phyloP scores from a whole-genome alignment of 495 filamentous ascomycete genomes.

The Hypoxylon trugodes region DNA sequence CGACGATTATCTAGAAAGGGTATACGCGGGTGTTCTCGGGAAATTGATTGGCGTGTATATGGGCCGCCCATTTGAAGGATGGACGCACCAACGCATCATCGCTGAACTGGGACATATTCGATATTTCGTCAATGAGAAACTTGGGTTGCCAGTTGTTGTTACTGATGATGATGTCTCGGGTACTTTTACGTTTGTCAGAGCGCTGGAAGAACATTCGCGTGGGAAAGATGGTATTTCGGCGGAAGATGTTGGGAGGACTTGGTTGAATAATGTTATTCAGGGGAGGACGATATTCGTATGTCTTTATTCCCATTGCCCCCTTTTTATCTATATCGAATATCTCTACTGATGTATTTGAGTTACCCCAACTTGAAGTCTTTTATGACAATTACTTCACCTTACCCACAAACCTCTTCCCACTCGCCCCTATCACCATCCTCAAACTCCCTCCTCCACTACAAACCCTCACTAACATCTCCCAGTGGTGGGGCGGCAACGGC shows the following conservation, averaged over 20 bases:
- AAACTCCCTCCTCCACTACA: no score
- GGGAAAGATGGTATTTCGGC: slow-evolving; percentile 1
- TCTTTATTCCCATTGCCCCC: not conserved
- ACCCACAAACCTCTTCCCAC: no score
- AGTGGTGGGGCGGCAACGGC: slow-evolving; percentile 48
- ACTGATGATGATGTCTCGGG: slow-evolving; percentile 47
- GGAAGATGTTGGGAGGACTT: slow-evolving; percentile 43
- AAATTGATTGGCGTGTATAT: slow-evolving; percentile 48
- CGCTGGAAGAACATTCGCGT: slow-evolving; percentile 42
- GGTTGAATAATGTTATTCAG: slow-evolving; percentile 44
- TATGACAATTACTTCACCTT: no score
- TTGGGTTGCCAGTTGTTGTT: slow-evolving; percentile 39
- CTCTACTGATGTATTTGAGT: no score
- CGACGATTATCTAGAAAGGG: slow-evolving; percentile 40
- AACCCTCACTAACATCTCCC: not conserved
- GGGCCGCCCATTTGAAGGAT: slow-evolving; percentile 46
- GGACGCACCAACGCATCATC: slow-evolving; percentile 45
- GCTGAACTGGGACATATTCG: slow-evolving; percentile 39
- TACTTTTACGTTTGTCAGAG: slow-evolving; percentile 44
- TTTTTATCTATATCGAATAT: no score
- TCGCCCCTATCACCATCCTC: no score
- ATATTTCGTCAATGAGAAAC: slow-evolving; percentile 43
- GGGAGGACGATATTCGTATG: slow-evolving; percentile 33
- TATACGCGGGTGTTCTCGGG: slow-evolving; percentile 48
- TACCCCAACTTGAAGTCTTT: no score